Base-by-base conservation (phyloP, 805 yeast species). In the Starmerella powellii region DNA sequence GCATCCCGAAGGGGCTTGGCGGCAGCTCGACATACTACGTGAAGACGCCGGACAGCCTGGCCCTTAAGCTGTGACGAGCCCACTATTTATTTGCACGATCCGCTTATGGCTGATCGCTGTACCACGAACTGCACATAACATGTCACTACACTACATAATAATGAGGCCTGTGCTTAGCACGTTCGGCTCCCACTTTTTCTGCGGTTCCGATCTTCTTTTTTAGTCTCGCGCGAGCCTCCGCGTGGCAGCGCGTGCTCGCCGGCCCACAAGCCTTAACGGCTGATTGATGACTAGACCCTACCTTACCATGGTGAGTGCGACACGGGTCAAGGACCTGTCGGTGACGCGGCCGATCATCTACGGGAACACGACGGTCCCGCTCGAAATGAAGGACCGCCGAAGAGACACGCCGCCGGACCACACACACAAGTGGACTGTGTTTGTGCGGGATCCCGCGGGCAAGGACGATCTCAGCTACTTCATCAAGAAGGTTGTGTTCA, bases 401-500 rank as follows among this genome's bases (percentile, higher is more conserved):
- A 63, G 67, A 6, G 69, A 68, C 32, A 78, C 86, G 0, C 94
- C 95, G 2, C 69, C 70, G 0, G 96, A 88, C 53, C 98, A 91
- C 56, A 85, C 97, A 2, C 98, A 91, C 61, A 70, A 75, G 40
- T 91, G 98, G 98, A 87, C 95, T 3, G 83, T 91, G 6, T 91
- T 86, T 56, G 78, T 91, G 1, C 67, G 75, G 53, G 86, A 86
- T 47, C 94, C 95, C 0, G 71, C 70, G 39, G 80, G 83, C 36
- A 55, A 56, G 40, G 77, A 79, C 49, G 96, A 91, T 56, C 61
- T 86, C 24, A 73, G 88, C 6, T 80, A 81, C 33, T 74, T 80
- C 54, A 77, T 88, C 54, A 86, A 85, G 56, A 80, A 83, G 60
- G 97, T 91, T 1, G 88, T 87, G 0, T 91, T 88, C 68, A 91